phyloP scores from a whole-genome alignment of 192 early-diverging fungal genomes.

The Funneliformis geosporum region DNA sequence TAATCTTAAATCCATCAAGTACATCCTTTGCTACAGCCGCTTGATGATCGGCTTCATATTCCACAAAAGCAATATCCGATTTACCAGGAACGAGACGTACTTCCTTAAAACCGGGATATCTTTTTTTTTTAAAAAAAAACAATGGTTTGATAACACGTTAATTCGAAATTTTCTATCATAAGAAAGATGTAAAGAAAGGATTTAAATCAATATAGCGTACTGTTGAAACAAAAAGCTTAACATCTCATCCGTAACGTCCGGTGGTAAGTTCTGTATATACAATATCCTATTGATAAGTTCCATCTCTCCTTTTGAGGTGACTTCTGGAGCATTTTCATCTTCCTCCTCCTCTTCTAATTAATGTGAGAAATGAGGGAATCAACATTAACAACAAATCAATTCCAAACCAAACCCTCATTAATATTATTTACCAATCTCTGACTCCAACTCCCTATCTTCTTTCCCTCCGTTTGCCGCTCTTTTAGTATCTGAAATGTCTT shows the following conservation, averaged over 20 bases:
- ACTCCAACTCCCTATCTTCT: background rate
- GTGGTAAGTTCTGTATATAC: conserved; percentile 47
- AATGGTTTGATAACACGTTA: too few species aligned
- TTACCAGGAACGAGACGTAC: conserved; percentile 66
- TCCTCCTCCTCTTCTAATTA: conserved; percentile 14
- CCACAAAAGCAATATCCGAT: conserved; percentile 67
- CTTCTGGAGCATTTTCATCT: conserved; percentile 10
- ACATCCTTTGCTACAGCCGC: conserved; percentile 56
- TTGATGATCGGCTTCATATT: conserved; percentile 57
- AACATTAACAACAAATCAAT: background rate
- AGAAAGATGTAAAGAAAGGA: background rate
- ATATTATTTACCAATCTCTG: conserved; percentile 6
- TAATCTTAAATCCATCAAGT: conserved; percentile 61
- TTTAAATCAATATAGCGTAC: conserved; percentile 34
- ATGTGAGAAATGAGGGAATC: background rate
- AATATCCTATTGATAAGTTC: conserved; percentile 45
- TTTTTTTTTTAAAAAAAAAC: conserved; percentile 3
- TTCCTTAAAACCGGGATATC: conserved; percentile 64
- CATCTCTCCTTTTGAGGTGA: conserved; percentile 35
- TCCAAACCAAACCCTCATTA: background rate
- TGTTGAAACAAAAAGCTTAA: conserved; percentile 58
- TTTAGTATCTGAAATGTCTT: background rate
- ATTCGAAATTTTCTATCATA: too few species aligned
- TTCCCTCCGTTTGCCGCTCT: background rate
- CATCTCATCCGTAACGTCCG: conserved; percentile 49